These are phyloP conservation scores for barley (Hordeum vulgare) DNA, from an alignment of 176 grass and related monocot species.

Conservation along the genomic window MorexV3_pseudomolecules_assembly NC_058520.1:451893482-451893981, in stretches of 20 bases:
- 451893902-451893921: slow-evolving; percentile 20
- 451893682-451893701: no score
- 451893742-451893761: not conserved
- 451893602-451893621: no score
- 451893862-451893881: slow-evolving; percentile 12
- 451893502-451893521: no score
- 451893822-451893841: not conserved
- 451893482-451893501: not conserved
- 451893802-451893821: not conserved
- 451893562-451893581: no score
- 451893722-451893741: not conserved
- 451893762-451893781: not conserved
- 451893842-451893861: slow-evolving; percentile 2
- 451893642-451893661: no score
- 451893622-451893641: no score
- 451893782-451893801: not conserved
- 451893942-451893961: not conserved
- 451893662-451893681: no score
- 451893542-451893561: not conserved
- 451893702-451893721: no score
- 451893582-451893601: no score
- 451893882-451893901: slow-evolving; percentile 28
- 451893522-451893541: not conserved
- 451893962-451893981: not conserved
- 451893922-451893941: not conserved